phyloP scores from a whole-genome alignment of 2,329 filamentous ascomycete genomes.

The Akanthomyces muscarius region DNA sequence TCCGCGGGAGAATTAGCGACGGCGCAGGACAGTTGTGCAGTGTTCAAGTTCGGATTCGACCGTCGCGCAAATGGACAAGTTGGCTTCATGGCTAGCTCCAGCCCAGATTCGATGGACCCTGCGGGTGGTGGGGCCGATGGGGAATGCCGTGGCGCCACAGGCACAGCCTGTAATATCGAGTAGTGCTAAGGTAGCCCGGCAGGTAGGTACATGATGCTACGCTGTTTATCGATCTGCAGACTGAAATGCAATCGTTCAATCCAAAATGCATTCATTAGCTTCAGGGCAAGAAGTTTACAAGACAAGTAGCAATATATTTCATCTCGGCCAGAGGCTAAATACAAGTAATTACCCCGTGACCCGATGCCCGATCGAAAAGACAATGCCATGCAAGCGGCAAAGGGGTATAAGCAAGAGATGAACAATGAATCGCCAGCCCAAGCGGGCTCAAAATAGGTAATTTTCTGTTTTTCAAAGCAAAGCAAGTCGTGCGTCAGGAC shows the following conservation, averaged over 20 bases:
- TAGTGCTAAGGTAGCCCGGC: no score
- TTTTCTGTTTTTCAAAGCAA: slow-evolving; percentile 15
- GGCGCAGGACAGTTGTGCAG: background rate
- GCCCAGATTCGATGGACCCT: slow-evolving; percentile 12
- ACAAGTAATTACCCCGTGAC: slow-evolving; percentile 15
- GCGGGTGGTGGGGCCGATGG: slow-evolving; percentile 4
- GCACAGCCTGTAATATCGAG: background rate
- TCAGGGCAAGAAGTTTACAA: background rate
- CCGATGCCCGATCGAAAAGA: slow-evolving; percentile 12
- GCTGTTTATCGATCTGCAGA: background rate
- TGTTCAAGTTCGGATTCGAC: background rate
- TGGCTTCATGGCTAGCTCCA: slow-evolving; percentile 11
- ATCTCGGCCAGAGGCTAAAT: slow-evolving; percentile 17
- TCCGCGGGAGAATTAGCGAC: background rate
- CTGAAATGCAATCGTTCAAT: background rate
- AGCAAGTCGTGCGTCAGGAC: slow-evolving; percentile 15
- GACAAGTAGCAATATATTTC: slow-evolving; percentile 13
- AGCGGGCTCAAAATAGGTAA: slow-evolving; percentile 9
- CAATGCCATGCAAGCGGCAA: slow-evolving; percentile 14
- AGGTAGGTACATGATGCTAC: background rate
- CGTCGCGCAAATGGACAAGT: slow-evolving; percentile 12
- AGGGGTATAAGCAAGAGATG: slow-evolving; percentile 18
- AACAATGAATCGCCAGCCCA: slow-evolving; percentile 7
- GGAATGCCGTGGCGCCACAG: slow-evolving; percentile 5
- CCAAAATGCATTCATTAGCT: no score